phyloP scores from a whole-genome alignment of 495 filamentous ascomycete genomes.

The Neurospora pannonica region DNA sequence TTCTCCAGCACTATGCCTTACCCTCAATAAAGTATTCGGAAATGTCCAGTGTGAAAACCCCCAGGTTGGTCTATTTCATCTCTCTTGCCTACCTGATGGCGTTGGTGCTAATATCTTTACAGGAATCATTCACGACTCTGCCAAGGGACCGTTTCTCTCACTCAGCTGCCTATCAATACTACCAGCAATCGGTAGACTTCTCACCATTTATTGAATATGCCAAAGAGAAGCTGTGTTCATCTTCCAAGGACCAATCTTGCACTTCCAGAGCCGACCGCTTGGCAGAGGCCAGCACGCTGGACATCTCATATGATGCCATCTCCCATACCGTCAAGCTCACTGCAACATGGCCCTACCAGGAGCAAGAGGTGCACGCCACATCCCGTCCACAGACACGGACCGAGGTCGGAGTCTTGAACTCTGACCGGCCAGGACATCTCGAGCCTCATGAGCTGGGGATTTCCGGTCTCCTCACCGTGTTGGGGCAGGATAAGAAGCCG shows the following conservation, averaged over 20 bases:
- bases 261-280: slow-evolving; percentile 23
- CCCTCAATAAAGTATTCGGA: slow-evolving; percentile 55
- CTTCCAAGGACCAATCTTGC: slow-evolving; percentile 24
- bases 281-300: slow-evolving; percentile 49
- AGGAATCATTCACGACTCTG: slow-evolving; percentile 61
- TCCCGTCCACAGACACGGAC: slow-evolving; percentile 32
- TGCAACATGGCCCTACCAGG: slow-evolving; percentile 46
- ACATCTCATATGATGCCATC: slow-evolving; percentile 68
- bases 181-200: slow-evolving; percentile 49
- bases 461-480: slow-evolving; percentile 67
- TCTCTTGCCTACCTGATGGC: not conserved
- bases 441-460: slow-evolving; percentile 67
- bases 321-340: slow-evolving; percentile 55
- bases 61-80: slow-evolving; percentile 27
- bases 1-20: slow-evolving; percentile 47
- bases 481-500: slow-evolving; percentile 61
- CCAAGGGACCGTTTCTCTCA: slow-evolving; percentile 56
- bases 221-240: slow-evolving; percentile 44
- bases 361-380: slow-evolving; percentile 29
- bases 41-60: slow-evolving; percentile 42
- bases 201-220: slow-evolving; percentile 48
- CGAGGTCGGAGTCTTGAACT: slow-evolving; percentile 75
- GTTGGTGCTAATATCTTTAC: not conserved
- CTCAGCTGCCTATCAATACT: slow-evolving; percentile 60
- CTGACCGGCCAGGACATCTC: slow-evolving; percentile 47